A percentile compares a stretch with the other conserved stretches of the same genome.
Conservation (phyloP, 2,329 filamentous ascomycete species). For the Xylaria hypoxylon region DNA sequence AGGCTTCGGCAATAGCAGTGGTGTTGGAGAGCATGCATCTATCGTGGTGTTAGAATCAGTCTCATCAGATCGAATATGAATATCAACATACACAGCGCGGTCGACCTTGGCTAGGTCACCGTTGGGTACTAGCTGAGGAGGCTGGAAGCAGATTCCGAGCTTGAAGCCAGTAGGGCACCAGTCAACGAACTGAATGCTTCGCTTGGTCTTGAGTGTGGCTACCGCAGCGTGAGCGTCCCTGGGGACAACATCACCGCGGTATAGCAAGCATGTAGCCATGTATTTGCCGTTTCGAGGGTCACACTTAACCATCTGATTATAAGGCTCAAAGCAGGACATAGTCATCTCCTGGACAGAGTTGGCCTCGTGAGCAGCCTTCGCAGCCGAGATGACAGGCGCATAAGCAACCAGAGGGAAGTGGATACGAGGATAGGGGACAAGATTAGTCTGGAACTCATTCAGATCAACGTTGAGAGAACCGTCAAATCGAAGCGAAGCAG, state of each 20-base stretch:
- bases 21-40: slow-evolving; percentile 99
- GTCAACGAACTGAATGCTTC: slow-evolving; percentile 98
- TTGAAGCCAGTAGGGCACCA: slow-evolving; percentile 99
- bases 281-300: slow-evolving; percentile 99
- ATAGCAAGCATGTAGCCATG: slow-evolving; percentile 98
- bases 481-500: slow-evolving; percentile 97
- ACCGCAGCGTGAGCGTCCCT: slow-evolving; percentile 94
- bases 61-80: slow-evolving; percentile 51
- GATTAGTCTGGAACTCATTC: slow-evolving; percentile 99
- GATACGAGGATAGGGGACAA: slow-evolving; percentile 98
- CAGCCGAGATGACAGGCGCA: slow-evolving; percentile 90
- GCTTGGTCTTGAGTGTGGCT: slow-evolving; percentile 98
- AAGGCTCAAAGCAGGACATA: slow-evolving; percentile 98
- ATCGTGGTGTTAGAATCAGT: slow-evolving; percentile 39
- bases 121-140: slow-evolving; percentile 94
- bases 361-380: slow-evolving; percentile 96
- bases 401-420: slow-evolving; percentile 99
- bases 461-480: slow-evolving; percentile 99
- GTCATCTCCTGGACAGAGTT: slow-evolving; percentile 99
- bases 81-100: slow-evolving; percentile 92
- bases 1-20: slow-evolving; percentile 97
- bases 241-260: slow-evolving; percentile 97
- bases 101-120: slow-evolving; percentile 97
- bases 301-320: slow-evolving; percentile 99
- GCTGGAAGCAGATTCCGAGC: slow-evolving; percentile 99